These are phyloP conservation scores for Pseudogymnoascus sp. DNA, from an alignment of 2,329 filamentous ascomycete species.

Conservation along the genomic window DNA sequence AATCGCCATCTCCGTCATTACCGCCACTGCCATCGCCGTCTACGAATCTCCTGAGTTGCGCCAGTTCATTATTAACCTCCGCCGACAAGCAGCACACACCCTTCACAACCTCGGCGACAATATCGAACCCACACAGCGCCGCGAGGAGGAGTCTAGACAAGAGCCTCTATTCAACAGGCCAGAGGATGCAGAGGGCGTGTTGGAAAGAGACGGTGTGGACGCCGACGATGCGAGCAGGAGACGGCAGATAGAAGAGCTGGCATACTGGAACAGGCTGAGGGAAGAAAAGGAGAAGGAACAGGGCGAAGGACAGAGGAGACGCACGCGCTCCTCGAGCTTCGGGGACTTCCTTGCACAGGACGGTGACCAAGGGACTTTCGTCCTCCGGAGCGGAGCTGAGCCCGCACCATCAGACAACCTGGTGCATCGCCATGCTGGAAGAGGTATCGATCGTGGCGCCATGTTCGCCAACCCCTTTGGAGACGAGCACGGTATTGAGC, in stretches of 20 bases:
- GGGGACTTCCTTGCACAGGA: conserved; percentile 48
- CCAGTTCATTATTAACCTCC: conserved; percentile 53
- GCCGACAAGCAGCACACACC: conserved; percentile 52
- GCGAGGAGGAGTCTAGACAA: conserved; percentile 20
- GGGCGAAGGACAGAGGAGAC: conserved; percentile 24
- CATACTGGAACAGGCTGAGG: conserved; percentile 57
- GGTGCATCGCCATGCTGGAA: conserved; percentile 41
- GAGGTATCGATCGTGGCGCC: conserved; percentile 37
- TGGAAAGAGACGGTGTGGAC: conserved; percentile 47
- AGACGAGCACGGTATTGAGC: conserved; percentile 28
- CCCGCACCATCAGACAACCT: conserved; percentile 25
- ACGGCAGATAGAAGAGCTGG: conserved; percentile 55
- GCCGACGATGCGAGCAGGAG: conserved; percentile 55
- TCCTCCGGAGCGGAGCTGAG: conserved; percentile 51
- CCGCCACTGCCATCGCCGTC: conserved; percentile 34
- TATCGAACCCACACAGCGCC: conserved; percentile 39
- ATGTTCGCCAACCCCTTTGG: conserved; percentile 52
- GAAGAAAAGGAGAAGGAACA: conserved; percentile 38
- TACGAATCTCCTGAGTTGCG: conserved; percentile 59
- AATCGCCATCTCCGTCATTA: conserved; percentile 26
- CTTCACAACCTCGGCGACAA: conserved; percentile 52
- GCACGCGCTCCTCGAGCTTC: conserved; percentile 33
- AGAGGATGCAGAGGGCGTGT: conserved; percentile 58
- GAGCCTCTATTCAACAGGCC: conserved; percentile 56
- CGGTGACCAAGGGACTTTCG: conserved; percentile 48